Evolutionary conservation across 306 rosid species (phyloP).

Genomic region (Cucurbita argyrosperma): DNA sequence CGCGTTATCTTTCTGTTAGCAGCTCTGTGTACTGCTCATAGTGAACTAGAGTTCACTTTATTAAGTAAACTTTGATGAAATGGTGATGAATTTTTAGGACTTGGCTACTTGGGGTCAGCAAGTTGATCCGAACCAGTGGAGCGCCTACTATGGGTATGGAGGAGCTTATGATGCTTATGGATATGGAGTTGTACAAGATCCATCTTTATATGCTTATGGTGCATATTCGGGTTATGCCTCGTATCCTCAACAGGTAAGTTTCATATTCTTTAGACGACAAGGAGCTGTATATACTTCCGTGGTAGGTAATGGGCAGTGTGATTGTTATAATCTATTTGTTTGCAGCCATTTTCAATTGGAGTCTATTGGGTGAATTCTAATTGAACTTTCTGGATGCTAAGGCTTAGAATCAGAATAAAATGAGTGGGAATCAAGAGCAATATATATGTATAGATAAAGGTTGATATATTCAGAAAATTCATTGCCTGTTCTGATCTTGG

Average conservation of each 20-base stretch:
- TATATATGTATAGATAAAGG: neutral
- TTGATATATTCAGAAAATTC: neutral
- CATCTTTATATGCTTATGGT: slow-evolving; percentile 60
- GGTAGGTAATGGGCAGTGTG: neutral
- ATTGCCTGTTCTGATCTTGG: neutral
- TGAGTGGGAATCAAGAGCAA: neutral
- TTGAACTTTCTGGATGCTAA: neutral
- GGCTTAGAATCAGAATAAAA: slow-evolving; percentile 4
- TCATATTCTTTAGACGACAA: neutral
- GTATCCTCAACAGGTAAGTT: slow-evolving; percentile 66
- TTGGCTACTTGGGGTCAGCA: slow-evolving; percentile 57
- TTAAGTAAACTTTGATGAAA: neutral
- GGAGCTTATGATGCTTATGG: slow-evolving; percentile 79
- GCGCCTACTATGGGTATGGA: slow-evolving; percentile 70
- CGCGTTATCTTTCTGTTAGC: neutral
- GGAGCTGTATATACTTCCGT: neutral
- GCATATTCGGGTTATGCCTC: slow-evolving; percentile 69
- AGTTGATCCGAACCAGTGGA: slow-evolving; percentile 72
- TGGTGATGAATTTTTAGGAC: slow-evolving; percentile 33
- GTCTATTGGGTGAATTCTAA: neutral
- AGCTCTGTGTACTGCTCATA: neutral
- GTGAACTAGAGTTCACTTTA: neutral
- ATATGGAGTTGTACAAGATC: slow-evolving; percentile 61
- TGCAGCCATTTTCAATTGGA: slow-evolving; percentile 3
- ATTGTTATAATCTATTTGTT: neutral